Conservation (phyloP, 345 rosid genomes). For the Populus simonii region DNA sequence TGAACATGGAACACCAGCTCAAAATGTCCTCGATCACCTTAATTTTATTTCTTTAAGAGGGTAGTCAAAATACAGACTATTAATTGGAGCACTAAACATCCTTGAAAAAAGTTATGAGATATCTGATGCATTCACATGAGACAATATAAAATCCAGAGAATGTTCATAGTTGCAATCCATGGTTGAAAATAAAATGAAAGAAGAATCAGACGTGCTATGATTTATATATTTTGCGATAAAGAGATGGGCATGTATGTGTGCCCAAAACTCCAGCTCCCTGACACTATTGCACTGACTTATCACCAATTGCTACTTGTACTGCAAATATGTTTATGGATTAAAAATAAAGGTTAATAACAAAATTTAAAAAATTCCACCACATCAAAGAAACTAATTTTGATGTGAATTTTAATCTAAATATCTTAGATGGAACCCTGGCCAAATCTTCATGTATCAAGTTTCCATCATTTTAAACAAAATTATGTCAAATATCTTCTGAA, state of each 20-base stretch:
- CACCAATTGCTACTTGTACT: background rate
- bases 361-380: background rate
- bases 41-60: background rate
- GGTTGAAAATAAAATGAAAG: background rate
- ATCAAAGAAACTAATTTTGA: background rate
- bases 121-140: background rate
- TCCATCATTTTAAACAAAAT: background rate
- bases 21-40: background rate
- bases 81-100: background rate
- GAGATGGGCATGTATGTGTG: background rate
- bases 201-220: background rate
- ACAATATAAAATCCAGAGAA: background rate
- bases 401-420: background rate
- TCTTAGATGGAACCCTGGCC: background rate
- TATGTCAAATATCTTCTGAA: background rate
- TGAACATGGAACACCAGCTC: background rate
- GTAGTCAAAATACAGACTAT: background rate
- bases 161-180: background rate
- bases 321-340: background rate
- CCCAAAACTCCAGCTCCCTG: background rate
- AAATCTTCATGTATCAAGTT: background rate
- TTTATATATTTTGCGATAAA: background rate
- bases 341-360: background rate
- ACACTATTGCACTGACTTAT: background rate
- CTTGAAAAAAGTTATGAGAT: background rate